Evolutionary conservation across 1,139 yeast genomes (phyloP).

Genomic region (Scheffersomyces titani): DNA sequence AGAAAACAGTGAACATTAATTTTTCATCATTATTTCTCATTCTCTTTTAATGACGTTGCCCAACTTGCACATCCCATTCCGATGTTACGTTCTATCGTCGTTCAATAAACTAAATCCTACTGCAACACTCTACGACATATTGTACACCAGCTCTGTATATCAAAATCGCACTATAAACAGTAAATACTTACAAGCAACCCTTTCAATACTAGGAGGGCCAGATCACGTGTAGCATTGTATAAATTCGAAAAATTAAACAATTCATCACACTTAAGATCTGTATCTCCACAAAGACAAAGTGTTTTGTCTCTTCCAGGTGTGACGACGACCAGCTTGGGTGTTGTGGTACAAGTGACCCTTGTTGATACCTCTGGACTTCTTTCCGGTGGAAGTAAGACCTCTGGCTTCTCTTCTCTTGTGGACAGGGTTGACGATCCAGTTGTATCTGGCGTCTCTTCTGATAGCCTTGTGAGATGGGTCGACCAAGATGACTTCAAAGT

Average conservation of each 20-base stretch:
- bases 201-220: background rate
- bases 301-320: conserved; percentile 99
- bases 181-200: background rate
- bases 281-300: conserved; percentile 99
- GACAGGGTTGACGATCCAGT: conserved; percentile 99
- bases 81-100: background rate
- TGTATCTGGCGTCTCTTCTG: conserved; percentile 98
- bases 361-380: conserved; percentile 99
- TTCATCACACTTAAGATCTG: conserved; percentile 68
- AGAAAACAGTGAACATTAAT: no score
- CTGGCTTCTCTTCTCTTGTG: conserved; percentile 99
- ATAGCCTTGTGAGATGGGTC: conserved; percentile 99
- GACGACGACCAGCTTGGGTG: conserved; percentile 98
- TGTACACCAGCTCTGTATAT: background rate
- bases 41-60: no score
- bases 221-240: background rate
- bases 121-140: background rate
- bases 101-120: background rate
- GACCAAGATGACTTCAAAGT: conserved; percentile 94
- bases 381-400: conserved; percentile 98
- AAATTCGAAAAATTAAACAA: conserved; percentile 2
- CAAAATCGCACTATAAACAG: background rate
- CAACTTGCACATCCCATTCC: background rate
- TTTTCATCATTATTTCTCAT: no score
- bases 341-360: conserved; percentile 99